Percentiles rank a stretch among this genome's conserved stretches.
phyloP scores from a whole-genome alignment of 805 yeast genomes.

The Saccharomycopsis malanga region DNA sequence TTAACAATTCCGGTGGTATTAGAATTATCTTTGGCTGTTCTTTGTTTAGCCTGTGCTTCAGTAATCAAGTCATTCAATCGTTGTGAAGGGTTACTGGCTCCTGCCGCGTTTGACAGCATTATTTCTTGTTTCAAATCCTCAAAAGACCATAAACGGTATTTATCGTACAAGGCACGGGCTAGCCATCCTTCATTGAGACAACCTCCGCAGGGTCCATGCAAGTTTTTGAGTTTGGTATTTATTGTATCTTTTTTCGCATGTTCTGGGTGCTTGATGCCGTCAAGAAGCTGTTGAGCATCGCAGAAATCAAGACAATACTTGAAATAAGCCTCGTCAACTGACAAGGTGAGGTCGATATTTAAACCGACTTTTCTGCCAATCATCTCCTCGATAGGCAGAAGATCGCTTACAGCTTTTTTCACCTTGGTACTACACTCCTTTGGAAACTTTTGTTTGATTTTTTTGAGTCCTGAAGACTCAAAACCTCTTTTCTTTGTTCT shows the following conservation, averaged over 20 bases:
- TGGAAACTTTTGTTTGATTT: slow-evolving; percentile 16
- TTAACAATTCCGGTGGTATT: neutral
- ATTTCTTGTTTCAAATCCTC: slow-evolving; percentile 6
- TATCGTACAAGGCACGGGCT: neutral
- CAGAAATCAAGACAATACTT: slow-evolving; percentile 19
- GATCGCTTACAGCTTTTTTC: slow-evolving; percentile 3
- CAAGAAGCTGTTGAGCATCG: too few relatives aligned
- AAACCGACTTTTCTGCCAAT: slow-evolving; percentile 19
- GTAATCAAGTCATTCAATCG: slow-evolving; percentile 1
- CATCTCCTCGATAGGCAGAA: slow-evolving; percentile 17
- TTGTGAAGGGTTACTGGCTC: neutral
- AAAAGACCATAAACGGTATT: too few relatives aligned
- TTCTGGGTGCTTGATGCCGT: too few relatives aligned
- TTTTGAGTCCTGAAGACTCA: neutral
- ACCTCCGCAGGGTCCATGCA: slow-evolving; percentile 15
- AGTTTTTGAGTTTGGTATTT: neutral
- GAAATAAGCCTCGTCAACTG: slow-evolving; percentile 17
- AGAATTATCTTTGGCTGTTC: neutral
- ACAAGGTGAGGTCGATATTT: slow-evolving; percentile 10
- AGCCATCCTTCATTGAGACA: slow-evolving; percentile 9
- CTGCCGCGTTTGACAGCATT: neutral
- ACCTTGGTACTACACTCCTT: slow-evolving; percentile 5
- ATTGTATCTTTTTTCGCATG: too few relatives aligned
- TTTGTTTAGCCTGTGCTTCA: neutral
- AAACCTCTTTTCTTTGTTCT: neutral